A percentile compares a stretch with the other conserved stretches of the same genome.
Evolutionary conservation across 768 basidiomycete genomes (phyloP).

Genomic region (Neoboletus magnificus): DNA sequence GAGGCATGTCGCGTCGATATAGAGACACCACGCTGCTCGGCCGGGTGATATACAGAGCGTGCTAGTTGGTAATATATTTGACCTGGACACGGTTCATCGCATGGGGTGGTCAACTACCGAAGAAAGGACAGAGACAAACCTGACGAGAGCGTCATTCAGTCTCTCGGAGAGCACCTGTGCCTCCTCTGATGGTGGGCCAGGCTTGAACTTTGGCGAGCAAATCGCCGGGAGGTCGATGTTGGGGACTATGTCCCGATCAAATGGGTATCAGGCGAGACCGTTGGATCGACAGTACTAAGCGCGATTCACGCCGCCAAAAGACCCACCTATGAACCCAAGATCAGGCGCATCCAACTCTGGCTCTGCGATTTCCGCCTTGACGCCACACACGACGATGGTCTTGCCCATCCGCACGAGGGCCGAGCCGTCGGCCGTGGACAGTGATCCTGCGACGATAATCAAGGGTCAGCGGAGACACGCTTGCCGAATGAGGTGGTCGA

Average conservation of each 20-base stretch:
- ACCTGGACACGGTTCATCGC: constrained; percentile 40
- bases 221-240: constrained; percentile 93
- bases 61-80: constrained; percentile 58
- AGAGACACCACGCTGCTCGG: constrained; percentile 89
- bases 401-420: constrained; percentile 87
- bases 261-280: background rate
- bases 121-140: constrained; percentile 41
- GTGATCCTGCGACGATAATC: constrained; percentile 58
- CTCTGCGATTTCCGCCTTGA: constrained; percentile 93
- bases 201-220: constrained; percentile 91
- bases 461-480: background rate
- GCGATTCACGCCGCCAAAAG: background rate
- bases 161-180: constrained; percentile 88
- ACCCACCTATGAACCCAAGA: constrained; percentile 77
- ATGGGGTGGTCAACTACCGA: background rate
- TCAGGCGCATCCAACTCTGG: constrained; percentile 75
- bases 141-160: constrained; percentile 70
- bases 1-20: constrained; percentile 91
- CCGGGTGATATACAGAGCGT: constrained; percentile 78
- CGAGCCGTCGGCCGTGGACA: constrained; percentile 92
- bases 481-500: background rate
- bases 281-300: background rate
- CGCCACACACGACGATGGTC: constrained; percentile 94
- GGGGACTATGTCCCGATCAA: constrained; percentile 57
- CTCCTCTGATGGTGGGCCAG: constrained; percentile 92